Base-by-base conservation (phyloP, 345 rosid genomes). In the Capsella bursapastoris region DNA sequence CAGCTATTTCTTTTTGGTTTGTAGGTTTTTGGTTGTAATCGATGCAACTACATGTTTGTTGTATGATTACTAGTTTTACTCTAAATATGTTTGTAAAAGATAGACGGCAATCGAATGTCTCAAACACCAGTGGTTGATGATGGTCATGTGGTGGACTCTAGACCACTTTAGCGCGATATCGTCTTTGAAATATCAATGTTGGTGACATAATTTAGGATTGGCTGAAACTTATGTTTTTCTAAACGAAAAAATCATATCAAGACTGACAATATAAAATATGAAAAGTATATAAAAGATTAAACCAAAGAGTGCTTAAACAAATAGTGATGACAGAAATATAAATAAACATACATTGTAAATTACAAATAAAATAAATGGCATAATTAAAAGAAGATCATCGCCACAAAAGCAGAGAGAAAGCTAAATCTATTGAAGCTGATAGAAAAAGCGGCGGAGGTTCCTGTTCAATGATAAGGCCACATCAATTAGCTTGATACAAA, bases 341-440 rank as follows among this genome's bases (percentile, higher is more conserved):
- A 15, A 48, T 14, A 27, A 8, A 61, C 16, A 25, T 18, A 28
- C 25, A 28, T 59, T 22, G 18, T 34, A 22, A 44, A 44, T 44
- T 44, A 44, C n/a, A 61, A 38, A 37, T 13, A 43, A 45, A 64
- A 28, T 37, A 62, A 29, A 29, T 10, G 56, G 37, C 71, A 37
- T 37, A 28, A 66, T 74, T 37, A 66, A 28, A 65, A 34, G 11
- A 65, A 47, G 57, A 73, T 48, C 7, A n/a, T 22, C 58, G 78
- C 67, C 60, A 58, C 67, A 13, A 66, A 16, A 49, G 61, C 78
- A 66, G 41, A 16, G 37, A 66, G 8, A 48, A 74, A 66, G 72
- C 51, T 14, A 48, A 74, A 18, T 58, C 72, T 60, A 41, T 41
- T 43, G 27, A 58, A 40, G 61, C 70, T 58, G 37, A 66, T 12